Evolutionary conservation across 768 basidiomycete species (phyloP).

Genomic region (Boletellus ananiceps): DNA sequence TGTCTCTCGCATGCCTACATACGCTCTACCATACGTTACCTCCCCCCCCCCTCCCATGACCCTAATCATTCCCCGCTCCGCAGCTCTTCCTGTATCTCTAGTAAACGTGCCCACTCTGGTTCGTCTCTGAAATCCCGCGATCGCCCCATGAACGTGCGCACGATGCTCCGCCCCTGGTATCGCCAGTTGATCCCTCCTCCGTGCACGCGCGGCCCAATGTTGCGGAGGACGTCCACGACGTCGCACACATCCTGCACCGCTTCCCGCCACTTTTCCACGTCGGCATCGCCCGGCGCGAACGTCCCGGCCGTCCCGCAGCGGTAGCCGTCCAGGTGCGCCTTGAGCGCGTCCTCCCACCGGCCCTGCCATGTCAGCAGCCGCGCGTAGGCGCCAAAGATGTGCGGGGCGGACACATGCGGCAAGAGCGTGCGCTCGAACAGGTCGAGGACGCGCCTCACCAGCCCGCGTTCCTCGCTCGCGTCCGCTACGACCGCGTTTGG

Average conservation of each 20-base stretch:
- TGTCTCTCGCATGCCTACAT: background rate
- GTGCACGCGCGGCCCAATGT: conserved; percentile 67
- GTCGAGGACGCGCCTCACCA: conserved; percentile 61
- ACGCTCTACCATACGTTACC: conserved; percentile 15
- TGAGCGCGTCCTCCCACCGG: conserved; percentile 72
- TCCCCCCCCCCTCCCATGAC: too few relatives aligned
- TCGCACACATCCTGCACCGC: conserved; percentile 80
- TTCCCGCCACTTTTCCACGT: conserved; percentile 64
- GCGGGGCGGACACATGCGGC: conserved; percentile 71
- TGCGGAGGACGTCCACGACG: conserved; percentile 74
- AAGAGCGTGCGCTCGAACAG: conserved; percentile 78
- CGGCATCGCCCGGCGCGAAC: conserved; percentile 64
- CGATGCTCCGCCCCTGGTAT: conserved; percentile 79
- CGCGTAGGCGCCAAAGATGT: conserved; percentile 81
- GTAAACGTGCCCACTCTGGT: conserved; percentile 71
- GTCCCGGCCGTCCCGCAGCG: conserved; percentile 59
- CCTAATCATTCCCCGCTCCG: conserved; percentile 13
- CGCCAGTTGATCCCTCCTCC: conserved; percentile 62
- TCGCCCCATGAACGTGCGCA: conserved; percentile 84
- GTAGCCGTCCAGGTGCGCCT: conserved; percentile 84
- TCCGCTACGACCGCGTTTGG: conserved; percentile 26
- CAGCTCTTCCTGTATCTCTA: conserved; percentile 44
- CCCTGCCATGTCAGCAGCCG: conserved; percentile 71
- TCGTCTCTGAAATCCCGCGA: conserved; percentile 89
- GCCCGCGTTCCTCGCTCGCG: conserved; percentile 62